Percentiles rank a stretch among this genome's conserved stretches.
Conservation (phyloP, 495 filamentous ascomycete species). For the Evernia prunastri region DNA sequence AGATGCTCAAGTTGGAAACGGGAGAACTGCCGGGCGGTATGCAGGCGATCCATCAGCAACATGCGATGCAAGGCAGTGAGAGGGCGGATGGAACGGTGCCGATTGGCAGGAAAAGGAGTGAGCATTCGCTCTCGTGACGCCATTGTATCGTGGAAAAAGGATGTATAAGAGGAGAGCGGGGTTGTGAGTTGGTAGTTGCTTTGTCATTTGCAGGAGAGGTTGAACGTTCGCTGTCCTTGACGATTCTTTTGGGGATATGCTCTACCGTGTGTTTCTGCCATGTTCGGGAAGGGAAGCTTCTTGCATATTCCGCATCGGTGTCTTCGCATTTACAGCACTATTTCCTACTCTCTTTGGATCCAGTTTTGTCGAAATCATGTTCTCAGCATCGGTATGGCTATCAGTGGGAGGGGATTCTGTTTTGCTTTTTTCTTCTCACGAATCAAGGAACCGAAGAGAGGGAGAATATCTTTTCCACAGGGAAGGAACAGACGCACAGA, state of each 20-base stretch:
- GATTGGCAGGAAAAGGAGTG: slow-evolving; percentile 52
- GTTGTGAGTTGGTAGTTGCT: background rate
- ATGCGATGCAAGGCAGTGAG: slow-evolving; percentile 45
- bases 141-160: no score
- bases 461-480: no score
- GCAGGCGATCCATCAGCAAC: slow-evolving; percentile 44
- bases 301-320: background rate
- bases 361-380: background rate
- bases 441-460: background rate
- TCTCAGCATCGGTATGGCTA: background rate
- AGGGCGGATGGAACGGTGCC: slow-evolving; percentile 28
- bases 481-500: no score
- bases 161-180: background rate
- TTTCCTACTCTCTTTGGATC: background rate
- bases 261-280: background rate
- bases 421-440: no score
- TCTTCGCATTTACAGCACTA: no score
- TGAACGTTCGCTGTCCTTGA: background rate
- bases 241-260: background rate
- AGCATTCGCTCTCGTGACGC: slow-evolving; percentile 37
- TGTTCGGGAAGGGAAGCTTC: background rate
- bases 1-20: slow-evolving; percentile 71
- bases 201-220: background rate
- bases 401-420: no score
- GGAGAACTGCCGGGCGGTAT: slow-evolving; percentile 59